These are phyloP conservation scores for Exophiala oligosperma DNA, from an alignment of 2,329 filamentous ascomycete genomes.

Conservation along the genomic window DNA sequence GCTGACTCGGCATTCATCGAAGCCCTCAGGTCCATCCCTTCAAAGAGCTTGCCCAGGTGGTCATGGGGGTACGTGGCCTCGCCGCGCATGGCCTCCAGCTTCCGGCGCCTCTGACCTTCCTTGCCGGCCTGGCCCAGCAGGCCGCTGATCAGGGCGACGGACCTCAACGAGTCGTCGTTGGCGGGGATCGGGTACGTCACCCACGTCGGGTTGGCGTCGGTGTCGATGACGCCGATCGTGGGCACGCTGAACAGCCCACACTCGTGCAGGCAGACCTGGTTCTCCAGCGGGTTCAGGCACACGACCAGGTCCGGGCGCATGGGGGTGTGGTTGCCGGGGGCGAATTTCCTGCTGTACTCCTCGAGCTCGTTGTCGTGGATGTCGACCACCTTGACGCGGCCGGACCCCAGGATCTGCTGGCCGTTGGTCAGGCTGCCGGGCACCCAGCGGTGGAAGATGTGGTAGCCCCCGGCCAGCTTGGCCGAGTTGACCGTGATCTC, in stretches of 20 bases:
- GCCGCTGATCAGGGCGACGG: conserved; percentile 77
- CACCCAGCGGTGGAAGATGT: conserved; percentile 91
- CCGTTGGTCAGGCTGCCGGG: conserved; percentile 91
- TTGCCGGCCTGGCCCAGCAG: conserved; percentile 83
- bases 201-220: conserved; percentile 86
- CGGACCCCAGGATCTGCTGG: conserved; percentile 76
- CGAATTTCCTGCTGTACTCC: conserved; percentile 61
- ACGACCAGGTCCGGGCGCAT: conserved; percentile 88
- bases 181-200: conserved; percentile 96
- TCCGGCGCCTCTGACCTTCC: conserved; percentile 68
- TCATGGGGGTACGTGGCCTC: conserved; percentile 56
- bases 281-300: conserved; percentile 89
- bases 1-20: conserved; percentile 10
- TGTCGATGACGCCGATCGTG: conserved; percentile 93
- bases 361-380: conserved; percentile 64
- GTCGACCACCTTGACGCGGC: conserved; percentile 73
- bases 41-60: conserved; percentile 28
- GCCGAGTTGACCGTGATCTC: conserved; percentile 79
- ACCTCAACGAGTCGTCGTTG: conserved; percentile 92
- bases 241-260: conserved; percentile 85
- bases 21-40: neutral
- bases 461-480: conserved; percentile 73
- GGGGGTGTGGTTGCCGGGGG: conserved; percentile 62
- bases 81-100: conserved; percentile 63
- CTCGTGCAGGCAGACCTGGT: conserved; percentile 86